phyloP scores from a whole-genome alignment of 768 basidiomycete genomes.

The Boletus sp. region DNA sequence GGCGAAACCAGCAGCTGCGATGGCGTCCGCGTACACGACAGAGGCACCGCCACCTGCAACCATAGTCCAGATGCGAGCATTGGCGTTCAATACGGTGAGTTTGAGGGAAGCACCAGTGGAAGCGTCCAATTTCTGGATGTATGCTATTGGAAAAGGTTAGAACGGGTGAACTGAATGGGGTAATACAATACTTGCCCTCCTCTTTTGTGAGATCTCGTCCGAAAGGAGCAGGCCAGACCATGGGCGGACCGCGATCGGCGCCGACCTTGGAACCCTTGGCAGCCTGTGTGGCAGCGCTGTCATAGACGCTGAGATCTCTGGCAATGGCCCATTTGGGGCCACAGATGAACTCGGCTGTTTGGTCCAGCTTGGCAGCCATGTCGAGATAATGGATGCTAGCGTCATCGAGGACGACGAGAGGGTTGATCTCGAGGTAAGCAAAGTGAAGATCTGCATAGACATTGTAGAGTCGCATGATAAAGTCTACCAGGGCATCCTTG shows the following conservation, averaged over 20 bases:
- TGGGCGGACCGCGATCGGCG: slow-evolving; percentile 94
- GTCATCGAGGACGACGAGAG: slow-evolving; percentile 89
- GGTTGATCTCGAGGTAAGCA: slow-evolving; percentile 99
- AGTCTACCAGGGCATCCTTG: slow-evolving; percentile 92
- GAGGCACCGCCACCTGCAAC: slow-evolving; percentile 94
- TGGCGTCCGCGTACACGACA: slow-evolving; percentile 71
- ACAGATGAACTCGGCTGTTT: slow-evolving; percentile 97
- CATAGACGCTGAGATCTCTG: slow-evolving; percentile 80
- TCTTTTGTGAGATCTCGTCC: slow-evolving; percentile 98
- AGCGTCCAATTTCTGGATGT: slow-evolving; percentile 96
- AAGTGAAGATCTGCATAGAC: slow-evolving; percentile 99
- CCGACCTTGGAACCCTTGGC: slow-evolving; percentile 52
- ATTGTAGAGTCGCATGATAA: slow-evolving; percentile 91
- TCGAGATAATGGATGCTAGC: slow-evolving; percentile 89
- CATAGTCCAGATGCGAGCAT: slow-evolving; percentile 99
- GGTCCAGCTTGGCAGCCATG: slow-evolving; percentile 99
- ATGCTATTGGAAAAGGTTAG: slow-evolving; percentile 47
- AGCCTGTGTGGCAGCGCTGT: slow-evolving; percentile 37
- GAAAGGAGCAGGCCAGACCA: slow-evolving; percentile 96
- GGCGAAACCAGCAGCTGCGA: slow-evolving; percentile 91
- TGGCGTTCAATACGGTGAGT: slow-evolving; percentile 91
- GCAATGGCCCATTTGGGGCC: slow-evolving; percentile 99
- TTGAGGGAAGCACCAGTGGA: slow-evolving; percentile 98
- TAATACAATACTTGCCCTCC: slow-evolving; percentile 42
- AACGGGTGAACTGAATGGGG: background rate